A percentile compares a stretch with the other conserved stretches of the same genome.
phyloP scores from a whole-genome alignment of 2,329 filamentous ascomycete genomes.

The Penicillium crustosum region DNA sequence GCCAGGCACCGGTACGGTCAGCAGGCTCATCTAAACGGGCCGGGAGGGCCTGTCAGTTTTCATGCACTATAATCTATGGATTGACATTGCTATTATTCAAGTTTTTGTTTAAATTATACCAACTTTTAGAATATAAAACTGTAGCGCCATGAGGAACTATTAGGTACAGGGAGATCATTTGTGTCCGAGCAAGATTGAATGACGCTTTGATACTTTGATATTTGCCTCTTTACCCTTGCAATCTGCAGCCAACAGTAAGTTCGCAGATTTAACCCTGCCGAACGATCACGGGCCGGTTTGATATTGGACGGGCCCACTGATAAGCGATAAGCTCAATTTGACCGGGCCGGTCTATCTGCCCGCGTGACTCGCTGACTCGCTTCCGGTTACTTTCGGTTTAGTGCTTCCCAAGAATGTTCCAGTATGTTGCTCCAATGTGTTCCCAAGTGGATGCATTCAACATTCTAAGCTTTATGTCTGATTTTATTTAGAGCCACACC shows the following conservation, averaged over 20 bases:
- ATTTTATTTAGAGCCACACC: not conserved
- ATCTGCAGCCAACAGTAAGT: not conserved
- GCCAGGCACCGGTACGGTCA: conserved; percentile 26
- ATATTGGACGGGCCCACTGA: conserved; percentile 8
- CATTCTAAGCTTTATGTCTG: not conserved
- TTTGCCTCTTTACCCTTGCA: not conserved
- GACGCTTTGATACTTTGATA: not conserved
- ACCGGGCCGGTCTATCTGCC: conserved; percentile 16
- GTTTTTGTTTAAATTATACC: not conserved
- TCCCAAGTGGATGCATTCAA: not conserved
- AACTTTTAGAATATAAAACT: not conserved
- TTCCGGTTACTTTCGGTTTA: not conserved
- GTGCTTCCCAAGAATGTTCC: not conserved
- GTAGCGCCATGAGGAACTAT: not conserved
- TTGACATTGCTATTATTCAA: not conserved
- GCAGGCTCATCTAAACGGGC: conserved; percentile 7
- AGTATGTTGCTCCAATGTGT: not conserved
- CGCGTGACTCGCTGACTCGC: not conserved
- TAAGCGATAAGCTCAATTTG: conserved; percentile 3
- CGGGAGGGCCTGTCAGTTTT: not conserved
- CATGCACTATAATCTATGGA: not conserved
- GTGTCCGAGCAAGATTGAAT: not conserved
- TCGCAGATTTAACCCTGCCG: not conserved
- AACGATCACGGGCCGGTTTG: conserved; percentile 15
- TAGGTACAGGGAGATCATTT: not conserved